Evolutionary conservation across 2,329 filamentous ascomycete genomes (phyloP), one percentile per base, ranked within the genome.

Genomic region (Penicillium sclerotigenum): DNA sequence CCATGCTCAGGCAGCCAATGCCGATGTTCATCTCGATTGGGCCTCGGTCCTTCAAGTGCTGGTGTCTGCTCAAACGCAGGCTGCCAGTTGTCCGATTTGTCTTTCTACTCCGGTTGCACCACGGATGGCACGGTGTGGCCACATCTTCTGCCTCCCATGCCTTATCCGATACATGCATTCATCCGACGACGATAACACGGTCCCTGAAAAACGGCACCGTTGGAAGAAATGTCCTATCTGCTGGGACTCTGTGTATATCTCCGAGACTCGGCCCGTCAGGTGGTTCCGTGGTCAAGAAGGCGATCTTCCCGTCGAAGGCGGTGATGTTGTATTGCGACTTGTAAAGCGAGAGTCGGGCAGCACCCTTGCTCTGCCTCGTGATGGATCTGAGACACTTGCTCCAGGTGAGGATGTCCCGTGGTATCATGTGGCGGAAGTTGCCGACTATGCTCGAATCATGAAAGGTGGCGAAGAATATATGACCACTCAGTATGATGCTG

Each of bases 201-300:
- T 78, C 2, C 81, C 81, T 0, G 86, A 87, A 59, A 92, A 87
- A 75, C 87, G 84, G 65, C 80, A 88, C 29, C 82, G 88, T 52
- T 97, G 90, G 84, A 96, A 96, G 77, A 96, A 96, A 71, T 99
- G 94, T 65, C 93, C 94, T 0, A 92, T 99, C 33, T 99, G 94
- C 72, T 94, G 90, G 77, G 94, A 99, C 72, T 87, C 84, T 46
- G 85, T 99, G n/a, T 96, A 94, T 70, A 82, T 92, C n/a, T 88
- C 90, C 9, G 94, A 99, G 61, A 90, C 89, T 22, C 83, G 90
- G 47, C 91, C 94, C 1, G 92, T 97, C 22, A 84, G 92, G 47
- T 97, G 94, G 82, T 97, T 96, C 67, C 84, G 84, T 37, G 93
- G 91, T 0, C 91, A 97, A 73, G 92, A 97, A 74, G 87, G 86